Percentiles rank a stretch among this genome's conserved stretches.
phyloP scores from a whole-genome alignment of 192 early-diverging fungal species.

The Coemansia biformis region DNA sequence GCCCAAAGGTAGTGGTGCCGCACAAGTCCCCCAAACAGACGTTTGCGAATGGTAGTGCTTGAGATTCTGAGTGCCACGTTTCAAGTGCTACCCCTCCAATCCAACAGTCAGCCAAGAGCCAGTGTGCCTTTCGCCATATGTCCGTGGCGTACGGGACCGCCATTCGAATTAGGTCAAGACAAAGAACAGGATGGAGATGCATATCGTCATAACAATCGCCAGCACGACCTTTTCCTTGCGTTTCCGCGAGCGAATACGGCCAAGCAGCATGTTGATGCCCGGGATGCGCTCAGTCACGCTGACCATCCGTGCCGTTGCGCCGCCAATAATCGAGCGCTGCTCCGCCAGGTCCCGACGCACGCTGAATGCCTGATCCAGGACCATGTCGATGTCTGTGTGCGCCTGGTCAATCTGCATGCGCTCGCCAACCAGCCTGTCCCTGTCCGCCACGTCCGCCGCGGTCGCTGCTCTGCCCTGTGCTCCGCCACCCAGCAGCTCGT shows the following conservation, averaged over 20 bases:
- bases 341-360: slow-evolving; percentile 40
- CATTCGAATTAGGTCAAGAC: slow-evolving; percentile 7
- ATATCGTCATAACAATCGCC: slow-evolving; percentile 32
- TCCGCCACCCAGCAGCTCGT: slow-evolving; percentile 21
- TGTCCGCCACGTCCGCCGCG: slow-evolving; percentile 18
- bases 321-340: slow-evolving; percentile 29
- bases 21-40: too few species aligned
- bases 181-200: slow-evolving; percentile 36
- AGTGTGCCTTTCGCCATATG: too few species aligned
- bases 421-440: slow-evolving; percentile 37
- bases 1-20: too few species aligned
- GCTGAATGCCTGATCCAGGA: slow-evolving; percentile 46
- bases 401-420: slow-evolving; percentile 40
- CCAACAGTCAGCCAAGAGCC: too few species aligned
- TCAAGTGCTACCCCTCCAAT: too few species aligned
- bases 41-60: too few species aligned
- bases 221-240: slow-evolving; percentile 49
- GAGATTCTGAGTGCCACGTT: too few species aligned
- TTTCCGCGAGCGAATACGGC: slow-evolving; percentile 44
- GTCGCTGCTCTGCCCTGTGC: slow-evolving; percentile 1
- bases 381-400: slow-evolving; percentile 48
- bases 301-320: slow-evolving; percentile 26
- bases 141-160: too few species aligned
- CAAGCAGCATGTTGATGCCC: slow-evolving; percentile 46
- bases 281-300: slow-evolving; percentile 43